phyloP scores from a whole-genome alignment of 495 filamentous ascomycete species.

The Trichocladium uniseriatum region DNA sequence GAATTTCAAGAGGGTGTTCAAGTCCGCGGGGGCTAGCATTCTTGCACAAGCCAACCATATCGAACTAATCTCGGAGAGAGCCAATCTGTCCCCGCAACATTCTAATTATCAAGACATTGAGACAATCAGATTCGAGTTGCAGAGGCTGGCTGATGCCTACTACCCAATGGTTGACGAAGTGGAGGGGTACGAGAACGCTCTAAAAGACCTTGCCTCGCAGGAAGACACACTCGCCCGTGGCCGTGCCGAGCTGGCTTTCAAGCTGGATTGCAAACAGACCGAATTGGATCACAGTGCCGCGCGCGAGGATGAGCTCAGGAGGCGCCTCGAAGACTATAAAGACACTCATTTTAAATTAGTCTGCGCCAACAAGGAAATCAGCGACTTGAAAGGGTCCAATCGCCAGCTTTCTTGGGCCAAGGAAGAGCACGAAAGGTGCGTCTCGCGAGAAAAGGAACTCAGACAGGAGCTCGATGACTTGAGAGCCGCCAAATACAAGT shows the following conservation, averaged over 20 bases:
- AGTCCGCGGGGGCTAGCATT: not conserved
- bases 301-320: not conserved
- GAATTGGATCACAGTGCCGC: not conserved
- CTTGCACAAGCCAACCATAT: not conserved
- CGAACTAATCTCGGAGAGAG: not conserved
- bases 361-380: no score
- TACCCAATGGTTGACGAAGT: not conserved
- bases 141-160: not conserved
- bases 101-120: not conserved
- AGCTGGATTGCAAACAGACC: not conserved
- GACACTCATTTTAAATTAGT: no score
- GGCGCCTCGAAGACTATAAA: no score
- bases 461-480: no score
- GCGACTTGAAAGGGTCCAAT: no score
- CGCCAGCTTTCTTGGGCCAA: no score
- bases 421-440: no score
- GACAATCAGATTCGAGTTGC: not conserved
- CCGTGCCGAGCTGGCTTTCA: no score
- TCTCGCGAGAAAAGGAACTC: no score
- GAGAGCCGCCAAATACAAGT: no score
- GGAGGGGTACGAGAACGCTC: not conserved
- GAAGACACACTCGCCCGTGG: no score
- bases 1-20: not conserved
- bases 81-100: not conserved
- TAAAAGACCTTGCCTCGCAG: no score